Percentiles rank a stretch among this genome's conserved stretches.
Conservation (phyloP, 164 flowering plant species). For the Akebia trifoliata region DNA sequence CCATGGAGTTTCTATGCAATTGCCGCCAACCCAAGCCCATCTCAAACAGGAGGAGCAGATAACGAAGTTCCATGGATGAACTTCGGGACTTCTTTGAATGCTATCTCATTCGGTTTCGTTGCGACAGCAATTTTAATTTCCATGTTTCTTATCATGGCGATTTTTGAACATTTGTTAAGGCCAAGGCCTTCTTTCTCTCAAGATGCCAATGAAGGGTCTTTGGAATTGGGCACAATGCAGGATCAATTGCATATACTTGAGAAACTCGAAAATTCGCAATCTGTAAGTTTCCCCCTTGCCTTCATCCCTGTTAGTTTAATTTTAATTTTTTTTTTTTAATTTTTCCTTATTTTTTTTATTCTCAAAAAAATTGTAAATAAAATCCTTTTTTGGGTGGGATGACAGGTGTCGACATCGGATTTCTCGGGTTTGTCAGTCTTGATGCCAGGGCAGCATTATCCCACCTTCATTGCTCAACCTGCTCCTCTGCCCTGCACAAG, state of each 20-base stretch:
- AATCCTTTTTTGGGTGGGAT: constrained; percentile 7
- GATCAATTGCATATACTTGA: constrained; percentile 20
- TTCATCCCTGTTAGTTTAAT: not conserved
- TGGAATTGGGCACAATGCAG: constrained; percentile 26
- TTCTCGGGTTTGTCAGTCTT: constrained; percentile 62
- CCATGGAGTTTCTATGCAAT: constrained; percentile 51
- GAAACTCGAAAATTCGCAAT: constrained; percentile 36
- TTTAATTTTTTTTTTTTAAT: not conserved
- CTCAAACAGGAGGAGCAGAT: constrained; percentile 38
- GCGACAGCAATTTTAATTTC: constrained; percentile 90
- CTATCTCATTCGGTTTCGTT: constrained; percentile 84
- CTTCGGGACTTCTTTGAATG: constrained; percentile 64
- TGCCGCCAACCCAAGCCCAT: constrained; percentile 33
- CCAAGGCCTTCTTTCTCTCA: constrained; percentile 40
- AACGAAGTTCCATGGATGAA: constrained; percentile 42
- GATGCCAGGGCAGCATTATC: constrained; percentile 82
- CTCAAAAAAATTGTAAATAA: not conserved
- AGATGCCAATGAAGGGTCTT: constrained; percentile 16
- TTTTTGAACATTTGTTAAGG: constrained; percentile 72
- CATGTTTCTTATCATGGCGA: constrained; percentile 89
- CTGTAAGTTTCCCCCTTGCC: constrained; percentile 31
- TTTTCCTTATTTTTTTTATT: not conserved
- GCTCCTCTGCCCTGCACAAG: constrained; percentile 75
- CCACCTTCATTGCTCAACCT: constrained; percentile 83
- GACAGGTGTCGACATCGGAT: constrained; percentile 42